Percentiles rank a stretch among this genome's conserved stretches.
Conservation (phyloP, 495 filamentous ascomycete species). For the Trichoderma virens region DNA sequence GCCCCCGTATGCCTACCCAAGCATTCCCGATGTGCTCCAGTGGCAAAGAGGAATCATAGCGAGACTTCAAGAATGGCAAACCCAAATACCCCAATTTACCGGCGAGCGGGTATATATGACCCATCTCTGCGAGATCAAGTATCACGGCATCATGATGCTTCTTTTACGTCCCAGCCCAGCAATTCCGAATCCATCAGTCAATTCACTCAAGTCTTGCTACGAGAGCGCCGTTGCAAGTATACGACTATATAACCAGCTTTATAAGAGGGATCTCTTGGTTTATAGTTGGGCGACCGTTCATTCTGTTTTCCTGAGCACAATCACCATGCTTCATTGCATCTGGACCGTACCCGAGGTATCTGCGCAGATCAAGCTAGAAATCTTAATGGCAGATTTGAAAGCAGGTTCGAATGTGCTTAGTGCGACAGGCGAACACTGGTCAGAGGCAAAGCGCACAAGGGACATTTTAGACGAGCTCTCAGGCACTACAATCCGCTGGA, state of each 20-base stretch:
- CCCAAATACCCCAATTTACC: background rate
- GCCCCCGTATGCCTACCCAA: background rate
- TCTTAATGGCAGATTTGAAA: constrained; percentile 20
- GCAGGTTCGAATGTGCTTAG: constrained; percentile 36
- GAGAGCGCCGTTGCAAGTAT: background rate
- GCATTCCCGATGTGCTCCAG: background rate
- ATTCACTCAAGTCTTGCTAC: background rate
- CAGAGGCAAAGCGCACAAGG: constrained; percentile 34
- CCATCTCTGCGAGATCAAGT: background rate
- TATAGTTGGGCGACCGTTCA: background rate
- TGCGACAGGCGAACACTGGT: constrained; percentile 41
- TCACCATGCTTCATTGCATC: background rate
- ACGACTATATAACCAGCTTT: background rate
- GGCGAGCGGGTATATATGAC: background rate
- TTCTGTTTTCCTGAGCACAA: background rate
- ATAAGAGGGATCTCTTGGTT: background rate
- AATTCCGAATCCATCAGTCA: background rate
- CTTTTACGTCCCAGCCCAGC: background rate
- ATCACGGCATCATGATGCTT: background rate
- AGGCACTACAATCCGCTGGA: constrained; percentile 29
- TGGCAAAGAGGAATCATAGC: background rate
- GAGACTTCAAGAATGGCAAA: background rate
- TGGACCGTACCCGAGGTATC: background rate
- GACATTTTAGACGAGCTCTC: constrained; percentile 38
- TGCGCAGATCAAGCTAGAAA: background rate